phyloP scores from a whole-genome alignment of 73 alveolate genomes.

The Strombidium stylifer region DNA sequence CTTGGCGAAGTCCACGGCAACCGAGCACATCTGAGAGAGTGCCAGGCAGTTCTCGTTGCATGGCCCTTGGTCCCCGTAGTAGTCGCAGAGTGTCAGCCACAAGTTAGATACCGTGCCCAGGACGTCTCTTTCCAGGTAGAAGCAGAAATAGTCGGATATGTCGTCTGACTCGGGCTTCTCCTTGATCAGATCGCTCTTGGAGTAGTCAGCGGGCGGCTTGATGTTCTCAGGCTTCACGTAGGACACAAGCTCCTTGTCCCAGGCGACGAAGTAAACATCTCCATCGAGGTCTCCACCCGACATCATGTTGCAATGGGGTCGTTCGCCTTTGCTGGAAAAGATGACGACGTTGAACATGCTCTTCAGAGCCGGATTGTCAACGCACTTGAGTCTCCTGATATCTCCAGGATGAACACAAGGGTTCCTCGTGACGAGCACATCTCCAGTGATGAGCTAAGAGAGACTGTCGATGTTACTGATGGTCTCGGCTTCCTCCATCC shows the following conservation, averaged over 20 bases:
- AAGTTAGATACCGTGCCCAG: constrained; percentile 68
- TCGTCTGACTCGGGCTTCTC: constrained; percentile 33
- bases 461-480: constrained; percentile 2
- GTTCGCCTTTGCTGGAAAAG: constrained; percentile 69
- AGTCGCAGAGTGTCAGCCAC: constrained; percentile 73
- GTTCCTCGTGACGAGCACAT: constrained; percentile 71
- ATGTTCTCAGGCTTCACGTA: constrained; percentile 18
- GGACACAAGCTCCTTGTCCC: constrained; percentile 49
- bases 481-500: constrained; percentile 5
- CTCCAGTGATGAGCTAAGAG: constrained; percentile 40
- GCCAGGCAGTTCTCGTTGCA: constrained; percentile 47
- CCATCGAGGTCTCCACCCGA: constrained; percentile 93
- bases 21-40: constrained; percentile 56
- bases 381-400: constrained; percentile 70
- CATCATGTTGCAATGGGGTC: constrained; percentile 73
- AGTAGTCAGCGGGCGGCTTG: constrained; percentile 28
- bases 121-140: constrained; percentile 51
- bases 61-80: constrained; percentile 33
- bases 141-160: constrained; percentile 55
- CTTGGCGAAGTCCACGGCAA: constrained; percentile 80
- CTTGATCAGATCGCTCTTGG: not conserved
- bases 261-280: constrained; percentile 74
- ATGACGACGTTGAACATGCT: constrained; percentile 79
- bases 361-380: constrained; percentile 56
- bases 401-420: constrained; percentile 95